Conservation (phyloP, 2,329 filamentous ascomycete genomes). For the Lachnellula hyalina region DNA sequence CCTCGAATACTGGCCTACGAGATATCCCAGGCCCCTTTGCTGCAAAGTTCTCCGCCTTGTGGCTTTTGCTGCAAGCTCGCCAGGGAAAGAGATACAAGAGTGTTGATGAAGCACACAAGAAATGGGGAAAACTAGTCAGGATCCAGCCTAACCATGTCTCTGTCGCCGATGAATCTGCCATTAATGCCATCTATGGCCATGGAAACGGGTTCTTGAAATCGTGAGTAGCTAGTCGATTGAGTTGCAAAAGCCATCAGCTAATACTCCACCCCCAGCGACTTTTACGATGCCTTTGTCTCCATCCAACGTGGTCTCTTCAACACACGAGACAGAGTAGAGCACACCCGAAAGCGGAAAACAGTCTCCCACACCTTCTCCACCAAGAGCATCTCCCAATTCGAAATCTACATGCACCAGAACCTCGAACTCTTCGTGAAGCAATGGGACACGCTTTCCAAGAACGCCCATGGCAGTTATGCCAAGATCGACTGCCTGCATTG, state of each 20-base stretch:
- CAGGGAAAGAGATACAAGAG: slow-evolving; percentile 57
- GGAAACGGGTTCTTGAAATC: slow-evolving; percentile 71
- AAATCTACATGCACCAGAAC: slow-evolving; percentile 82
- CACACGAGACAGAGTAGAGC: slow-evolving; percentile 74
- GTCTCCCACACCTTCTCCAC: slow-evolving; percentile 81
- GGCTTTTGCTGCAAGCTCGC: slow-evolving; percentile 66
- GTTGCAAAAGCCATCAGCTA: background rate
- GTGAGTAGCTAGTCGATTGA: slow-evolving; percentile 33
- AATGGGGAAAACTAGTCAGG: slow-evolving; percentile 68
- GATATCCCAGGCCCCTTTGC: slow-evolving; percentile 46
- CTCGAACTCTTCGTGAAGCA: slow-evolving; percentile 67
- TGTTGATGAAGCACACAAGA: slow-evolving; percentile 67
- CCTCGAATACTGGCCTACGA: slow-evolving; percentile 25
- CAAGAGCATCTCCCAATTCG: slow-evolving; percentile 77
- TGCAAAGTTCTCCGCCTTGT: slow-evolving; percentile 69
- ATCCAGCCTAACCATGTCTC: slow-evolving; percentile 83
- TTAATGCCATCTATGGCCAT: slow-evolving; percentile 72
- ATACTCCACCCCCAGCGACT: slow-evolving; percentile 52
- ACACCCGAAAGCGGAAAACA: slow-evolving; percentile 84
- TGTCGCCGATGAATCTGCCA: slow-evolving; percentile 73
- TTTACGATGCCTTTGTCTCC: slow-evolving; percentile 88
- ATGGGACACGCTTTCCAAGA: slow-evolving; percentile 61
- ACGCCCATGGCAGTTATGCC: slow-evolving; percentile 42
- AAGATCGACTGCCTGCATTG: slow-evolving; percentile 70
- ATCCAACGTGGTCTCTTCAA: slow-evolving; percentile 86